A percentile compares a stretch with the other conserved stretches of the same genome.
Conservation (phyloP, 345 rosid genomes). For the Bruguiera parviflora region DNA sequence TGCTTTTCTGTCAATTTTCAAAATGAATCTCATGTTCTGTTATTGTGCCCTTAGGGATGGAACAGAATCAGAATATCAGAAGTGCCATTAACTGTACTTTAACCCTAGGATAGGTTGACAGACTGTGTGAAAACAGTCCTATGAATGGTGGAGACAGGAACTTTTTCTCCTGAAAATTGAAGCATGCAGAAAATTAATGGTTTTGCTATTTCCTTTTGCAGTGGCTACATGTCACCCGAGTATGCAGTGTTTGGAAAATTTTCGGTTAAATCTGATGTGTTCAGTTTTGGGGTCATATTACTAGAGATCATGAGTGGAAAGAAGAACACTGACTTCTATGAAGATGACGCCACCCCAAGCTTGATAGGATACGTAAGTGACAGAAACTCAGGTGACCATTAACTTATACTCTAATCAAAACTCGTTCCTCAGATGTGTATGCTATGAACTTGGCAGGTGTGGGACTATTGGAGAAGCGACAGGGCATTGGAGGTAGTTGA, state of each 20-base stretch:
- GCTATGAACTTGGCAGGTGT: no score
- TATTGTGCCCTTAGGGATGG: no score
- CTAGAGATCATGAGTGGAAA: conserved; percentile 23
- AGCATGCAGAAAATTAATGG: not conserved
- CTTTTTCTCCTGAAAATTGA: no score
- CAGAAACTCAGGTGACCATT: not conserved
- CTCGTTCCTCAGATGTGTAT: not conserved
- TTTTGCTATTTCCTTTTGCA: not conserved
- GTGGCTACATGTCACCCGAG: conserved; percentile 31
- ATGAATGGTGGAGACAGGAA: not conserved
- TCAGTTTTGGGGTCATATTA: conserved; percentile 25
- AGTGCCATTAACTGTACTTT: no score
- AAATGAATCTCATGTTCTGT: no score
- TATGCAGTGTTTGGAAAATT: conserved; percentile 18
- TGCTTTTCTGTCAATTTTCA: not conserved
- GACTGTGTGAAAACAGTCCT: no score
- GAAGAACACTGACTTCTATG: not conserved
- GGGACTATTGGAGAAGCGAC: no score
- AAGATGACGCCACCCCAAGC: not conserved
- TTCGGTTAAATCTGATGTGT: conserved; percentile 23
- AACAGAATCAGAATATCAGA: no score
- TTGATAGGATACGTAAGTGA: conserved; percentile 19
- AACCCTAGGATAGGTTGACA: no score
- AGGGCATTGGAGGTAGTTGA: no score
- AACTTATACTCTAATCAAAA: not conserved